Evolutionary conservation across 106 monocot genomes (phyloP).

Genomic region (Acorus calamus): DNA sequence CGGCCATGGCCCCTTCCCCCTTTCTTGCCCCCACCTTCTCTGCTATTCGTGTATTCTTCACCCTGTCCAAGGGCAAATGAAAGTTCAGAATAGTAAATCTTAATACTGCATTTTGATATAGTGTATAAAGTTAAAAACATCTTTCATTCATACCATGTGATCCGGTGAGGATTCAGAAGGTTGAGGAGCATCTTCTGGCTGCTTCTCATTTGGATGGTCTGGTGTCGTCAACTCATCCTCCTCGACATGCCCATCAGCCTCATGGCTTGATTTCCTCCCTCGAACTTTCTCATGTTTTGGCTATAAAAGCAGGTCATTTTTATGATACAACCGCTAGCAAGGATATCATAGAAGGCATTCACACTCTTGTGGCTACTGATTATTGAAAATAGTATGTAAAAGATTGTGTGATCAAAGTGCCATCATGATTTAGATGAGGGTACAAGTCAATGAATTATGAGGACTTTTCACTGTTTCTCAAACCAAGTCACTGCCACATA

Average conservation of each 20-base stretch:
- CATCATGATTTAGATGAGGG: too few species aligned
- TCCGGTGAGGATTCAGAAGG: constrained; percentile 31
- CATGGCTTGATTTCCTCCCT: constrained; percentile 42
- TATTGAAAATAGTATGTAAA: too few species aligned
- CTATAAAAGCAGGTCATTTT: neutral
- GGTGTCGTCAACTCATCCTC: constrained; percentile 38
- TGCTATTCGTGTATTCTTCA: constrained; percentile 33
- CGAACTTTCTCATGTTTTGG: constrained; percentile 28
- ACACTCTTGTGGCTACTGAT: neutral
- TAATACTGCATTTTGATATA: neutral
- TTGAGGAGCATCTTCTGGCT: constrained; percentile 28
- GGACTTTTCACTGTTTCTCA: too few species aligned
- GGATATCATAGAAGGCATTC: too few species aligned
- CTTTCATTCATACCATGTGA: constrained; percentile 18
- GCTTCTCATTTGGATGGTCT: constrained; percentile 43
- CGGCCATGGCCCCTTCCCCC: constrained; percentile 36
- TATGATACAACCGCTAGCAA: neutral
- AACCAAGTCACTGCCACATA: too few species aligned
- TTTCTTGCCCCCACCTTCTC: constrained; percentile 28
- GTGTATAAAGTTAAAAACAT: neutral
- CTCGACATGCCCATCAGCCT: constrained; percentile 53
- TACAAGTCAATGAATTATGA: too few species aligned
- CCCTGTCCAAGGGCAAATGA: constrained; percentile 18
- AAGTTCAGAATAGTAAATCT: neutral
- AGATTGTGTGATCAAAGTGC: too few species aligned